Conservation (phyloP, 2,329 filamentous ascomycete species). For the Aspergillus sp. region DNA sequence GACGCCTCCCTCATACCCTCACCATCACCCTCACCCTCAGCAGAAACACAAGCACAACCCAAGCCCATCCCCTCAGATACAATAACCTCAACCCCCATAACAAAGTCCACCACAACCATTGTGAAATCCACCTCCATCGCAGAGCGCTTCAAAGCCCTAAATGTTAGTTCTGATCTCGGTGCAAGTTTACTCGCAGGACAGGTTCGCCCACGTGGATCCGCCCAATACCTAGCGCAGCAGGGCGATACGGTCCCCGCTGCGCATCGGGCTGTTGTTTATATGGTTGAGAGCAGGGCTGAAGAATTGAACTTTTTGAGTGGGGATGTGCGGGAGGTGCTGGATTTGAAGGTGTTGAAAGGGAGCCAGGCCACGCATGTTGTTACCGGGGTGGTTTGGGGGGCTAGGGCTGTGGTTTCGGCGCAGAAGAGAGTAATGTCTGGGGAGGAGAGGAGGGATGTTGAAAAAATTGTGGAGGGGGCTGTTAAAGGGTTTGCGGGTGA, state of each 20-base stretch:
- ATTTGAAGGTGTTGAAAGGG: not conserved
- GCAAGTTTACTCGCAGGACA: slow-evolving; percentile 1
- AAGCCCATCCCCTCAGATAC: not conserved
- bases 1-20: not conserved
- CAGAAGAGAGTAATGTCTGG: not conserved
- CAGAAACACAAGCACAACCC: too few species aligned
- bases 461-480: not conserved
- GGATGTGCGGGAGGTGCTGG: not conserved
- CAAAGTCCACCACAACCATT: not conserved
- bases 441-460: not conserved
- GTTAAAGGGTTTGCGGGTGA: not conserved
- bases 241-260: not conserved
- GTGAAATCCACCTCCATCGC: not conserved
- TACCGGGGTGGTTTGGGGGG: slow-evolving; percentile 6
- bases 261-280: not conserved
- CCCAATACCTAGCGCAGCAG: not conserved
- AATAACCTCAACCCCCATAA: not conserved
- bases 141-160: not conserved
- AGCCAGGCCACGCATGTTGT: slow-evolving; percentile 3
- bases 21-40: too few species aligned
- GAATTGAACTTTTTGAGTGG: slow-evolving; percentile 3
- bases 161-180: not conserved
- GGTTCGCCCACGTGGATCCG: not conserved
- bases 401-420: not conserved
- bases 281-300: not conserved